Conservation (phyloP, 441 rosid genomes). For the Syzygium syzygioides region DNA sequence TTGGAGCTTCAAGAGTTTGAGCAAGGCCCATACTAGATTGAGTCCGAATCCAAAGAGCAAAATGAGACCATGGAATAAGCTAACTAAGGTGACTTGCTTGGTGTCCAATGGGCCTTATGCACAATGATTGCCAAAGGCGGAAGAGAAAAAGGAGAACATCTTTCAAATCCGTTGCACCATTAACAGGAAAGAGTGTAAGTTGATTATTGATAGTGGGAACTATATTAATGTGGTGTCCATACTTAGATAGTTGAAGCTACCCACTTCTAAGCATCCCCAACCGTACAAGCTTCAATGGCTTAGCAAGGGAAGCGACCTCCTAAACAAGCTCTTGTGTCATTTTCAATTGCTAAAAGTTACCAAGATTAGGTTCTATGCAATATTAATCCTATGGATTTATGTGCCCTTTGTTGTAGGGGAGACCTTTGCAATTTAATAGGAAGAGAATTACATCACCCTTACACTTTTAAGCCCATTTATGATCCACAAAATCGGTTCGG, state of each 20-base stretch:
- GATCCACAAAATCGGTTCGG: too few relatives aligned
- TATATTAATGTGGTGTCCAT: background rate
- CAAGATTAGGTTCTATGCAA: background rate
- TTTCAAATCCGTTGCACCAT: background rate
- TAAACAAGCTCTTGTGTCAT: background rate
- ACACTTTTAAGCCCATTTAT: too few relatives aligned
- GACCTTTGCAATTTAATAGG: background rate
- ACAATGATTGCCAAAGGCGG: background rate
- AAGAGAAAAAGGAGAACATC: background rate
- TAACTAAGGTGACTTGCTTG: background rate
- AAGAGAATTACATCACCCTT: too few relatives aligned
- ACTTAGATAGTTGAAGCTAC: background rate
- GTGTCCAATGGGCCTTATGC: background rate
- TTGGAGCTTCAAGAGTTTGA: background rate
- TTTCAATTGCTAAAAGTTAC: background rate
- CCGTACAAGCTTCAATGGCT: background rate
- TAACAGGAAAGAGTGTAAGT: background rate
- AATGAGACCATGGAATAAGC: background rate
- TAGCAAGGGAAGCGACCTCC: background rate
- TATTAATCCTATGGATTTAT: rapidly evolving
- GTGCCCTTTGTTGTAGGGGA: background rate
- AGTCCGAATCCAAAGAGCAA: background rate
- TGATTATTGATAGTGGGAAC: background rate
- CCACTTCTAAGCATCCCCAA: background rate
- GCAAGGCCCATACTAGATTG: background rate